A percentile compares a stretch with the other conserved stretches of the same genome.
These are phyloP conservation scores for Sugiyamaella paludigena DNA, from an alignment of 1,139 yeast genomes.

Conservation along the genomic window DNA sequence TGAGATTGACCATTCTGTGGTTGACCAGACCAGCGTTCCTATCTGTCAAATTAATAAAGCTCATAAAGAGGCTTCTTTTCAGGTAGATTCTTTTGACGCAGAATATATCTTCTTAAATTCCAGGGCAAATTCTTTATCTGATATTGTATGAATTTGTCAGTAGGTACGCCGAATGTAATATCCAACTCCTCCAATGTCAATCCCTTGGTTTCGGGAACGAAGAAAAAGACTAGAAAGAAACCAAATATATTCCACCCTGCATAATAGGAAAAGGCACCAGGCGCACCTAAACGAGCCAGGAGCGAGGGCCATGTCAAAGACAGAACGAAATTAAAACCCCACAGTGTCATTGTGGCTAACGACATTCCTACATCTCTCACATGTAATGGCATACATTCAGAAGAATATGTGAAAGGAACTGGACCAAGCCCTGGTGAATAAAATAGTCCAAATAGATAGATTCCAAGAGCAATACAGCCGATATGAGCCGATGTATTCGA, in stretches of 20 bases:
- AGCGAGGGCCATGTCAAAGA: slow-evolving; percentile 84
- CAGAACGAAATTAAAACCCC: slow-evolving; percentile 81
- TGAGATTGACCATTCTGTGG: no score
- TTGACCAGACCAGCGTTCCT: no score
- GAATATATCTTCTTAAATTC: slow-evolving; percentile 24
- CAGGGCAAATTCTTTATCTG: slow-evolving; percentile 37
- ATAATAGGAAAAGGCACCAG: slow-evolving; percentile 87
- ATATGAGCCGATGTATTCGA: slow-evolving; percentile 50
- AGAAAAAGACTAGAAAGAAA: slow-evolving; percentile 46
- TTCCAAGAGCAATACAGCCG: slow-evolving; percentile 67
- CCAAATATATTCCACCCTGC: slow-evolving; percentile 86
- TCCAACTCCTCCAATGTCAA: slow-evolving; percentile 61
- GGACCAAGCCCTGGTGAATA: slow-evolving; percentile 90
- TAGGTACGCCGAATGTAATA: slow-evolving; percentile 40
- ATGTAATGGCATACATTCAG: slow-evolving; percentile 82
- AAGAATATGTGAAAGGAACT: slow-evolving; percentile 85
- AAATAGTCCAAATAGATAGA: slow-evolving; percentile 68
- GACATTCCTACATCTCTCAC: slow-evolving; percentile 87
- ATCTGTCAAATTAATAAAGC: slow-evolving; percentile 17
- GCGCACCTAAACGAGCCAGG: slow-evolving; percentile 61
- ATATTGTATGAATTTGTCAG: slow-evolving; percentile 36
- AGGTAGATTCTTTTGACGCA: slow-evolving; percentile 26
- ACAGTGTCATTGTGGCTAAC: slow-evolving; percentile 76
- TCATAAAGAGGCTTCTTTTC: slow-evolving; percentile 26
- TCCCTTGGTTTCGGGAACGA: slow-evolving; percentile 62